Base-by-base conservation (phyloP, 768 basidiomycete species). In the Hygrocybe punicea region DNA sequence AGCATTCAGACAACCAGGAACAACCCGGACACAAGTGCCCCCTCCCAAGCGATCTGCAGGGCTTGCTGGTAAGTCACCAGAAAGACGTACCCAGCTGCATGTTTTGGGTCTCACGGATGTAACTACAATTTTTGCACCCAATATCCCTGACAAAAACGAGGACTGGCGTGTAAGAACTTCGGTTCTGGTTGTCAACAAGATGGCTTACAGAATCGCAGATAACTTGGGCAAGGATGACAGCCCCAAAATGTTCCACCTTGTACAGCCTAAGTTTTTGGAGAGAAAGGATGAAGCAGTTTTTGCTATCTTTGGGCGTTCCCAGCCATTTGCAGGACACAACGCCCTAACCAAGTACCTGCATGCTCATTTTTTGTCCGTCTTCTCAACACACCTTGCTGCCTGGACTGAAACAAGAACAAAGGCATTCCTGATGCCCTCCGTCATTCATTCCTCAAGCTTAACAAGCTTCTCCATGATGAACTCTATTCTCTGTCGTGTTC, bases 41-140 rank as follows among this genome's bases (percentile, higher is more conserved):
- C n/a, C n/a, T n/a, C n/a, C n/a, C n/a, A n/a, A n/a, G n/a, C n/a
- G n/a, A n/a, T n/a, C n/a, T n/a, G n/a, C n/a, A n/a, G n/a, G n/a
- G n/a, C n/a, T n/a, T n/a, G n/a, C n/a, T n/a, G n/a, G n/a, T n/a
- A n/a, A n/a, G n/a, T n/a, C n/a, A n/a, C n/a, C n/a, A n/a, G n/a
- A n/a, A n/a, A 83, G 82, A n/a, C 80, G 98, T n/a, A 80, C 80
- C 0, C 84, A 93, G 57, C 79, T 99, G 39, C 87, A 87, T 24
- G 85, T 95, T 10, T 82, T 99, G 10, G 97, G 97, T n/a, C 81
- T 99, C 36, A 99, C 98, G 91, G 97, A 98, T 69, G 92, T 99
- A 60, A 85, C 87, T 3, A 81, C 85, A 16, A 85, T 83, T 11
- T 82, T 84, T 7, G 81, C 79, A 50, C 70, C 79, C 21, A 76